Evolutionary conservation across 2,329 filamentous ascomycete genomes (phyloP).

Genomic region (Rutstroemia sp.): DNA sequence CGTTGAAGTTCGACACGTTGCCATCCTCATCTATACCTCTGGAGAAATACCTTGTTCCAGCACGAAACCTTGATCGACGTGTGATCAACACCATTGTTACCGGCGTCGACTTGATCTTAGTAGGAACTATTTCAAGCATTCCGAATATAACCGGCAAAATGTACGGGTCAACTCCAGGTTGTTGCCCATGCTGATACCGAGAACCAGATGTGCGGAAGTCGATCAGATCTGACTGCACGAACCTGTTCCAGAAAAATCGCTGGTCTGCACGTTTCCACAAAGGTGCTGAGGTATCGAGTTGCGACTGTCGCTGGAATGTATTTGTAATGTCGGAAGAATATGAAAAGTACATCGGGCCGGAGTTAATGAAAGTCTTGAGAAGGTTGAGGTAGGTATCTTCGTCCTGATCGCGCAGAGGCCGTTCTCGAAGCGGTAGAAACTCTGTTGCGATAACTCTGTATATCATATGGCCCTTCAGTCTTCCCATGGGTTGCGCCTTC

Average conservation of each 20-base stretch:
- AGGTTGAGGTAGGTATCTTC: slow-evolving; percentile 86
- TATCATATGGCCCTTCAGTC: slow-evolving; percentile 90
- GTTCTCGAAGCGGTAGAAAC: slow-evolving; percentile 87
- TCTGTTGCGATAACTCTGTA: slow-evolving; percentile 91
- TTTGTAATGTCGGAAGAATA: slow-evolving; percentile 97
- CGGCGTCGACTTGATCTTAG: slow-evolving; percentile 74
- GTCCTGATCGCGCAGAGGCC: slow-evolving; percentile 82
- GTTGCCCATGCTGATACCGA: slow-evolving; percentile 58
- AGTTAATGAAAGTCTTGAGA: slow-evolving; percentile 73
- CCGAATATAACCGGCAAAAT: slow-evolving; percentile 95
- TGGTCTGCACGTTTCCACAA: slow-evolving; percentile 92
- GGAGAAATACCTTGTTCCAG: slow-evolving; percentile 90
- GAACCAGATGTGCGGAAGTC: slow-evolving; percentile 66
- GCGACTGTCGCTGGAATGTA: slow-evolving; percentile 88
- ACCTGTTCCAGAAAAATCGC: slow-evolving; percentile 98
- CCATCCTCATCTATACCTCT: slow-evolving; percentile 89
- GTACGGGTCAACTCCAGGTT: slow-evolving; percentile 77
- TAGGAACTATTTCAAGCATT: slow-evolving; percentile 86
- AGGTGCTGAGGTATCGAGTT: slow-evolving; percentile 62
- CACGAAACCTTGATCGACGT: slow-evolving; percentile 77
- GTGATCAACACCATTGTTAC: slow-evolving; percentile 86
- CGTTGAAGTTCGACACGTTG: slow-evolving; percentile 97
- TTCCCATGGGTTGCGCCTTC: slow-evolving; percentile 84
- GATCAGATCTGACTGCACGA: slow-evolving; percentile 85
- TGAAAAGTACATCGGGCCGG: slow-evolving; percentile 92